Conservation (phyloP, 345 rosid genomes). For the Heritiera littoralis region DNA sequence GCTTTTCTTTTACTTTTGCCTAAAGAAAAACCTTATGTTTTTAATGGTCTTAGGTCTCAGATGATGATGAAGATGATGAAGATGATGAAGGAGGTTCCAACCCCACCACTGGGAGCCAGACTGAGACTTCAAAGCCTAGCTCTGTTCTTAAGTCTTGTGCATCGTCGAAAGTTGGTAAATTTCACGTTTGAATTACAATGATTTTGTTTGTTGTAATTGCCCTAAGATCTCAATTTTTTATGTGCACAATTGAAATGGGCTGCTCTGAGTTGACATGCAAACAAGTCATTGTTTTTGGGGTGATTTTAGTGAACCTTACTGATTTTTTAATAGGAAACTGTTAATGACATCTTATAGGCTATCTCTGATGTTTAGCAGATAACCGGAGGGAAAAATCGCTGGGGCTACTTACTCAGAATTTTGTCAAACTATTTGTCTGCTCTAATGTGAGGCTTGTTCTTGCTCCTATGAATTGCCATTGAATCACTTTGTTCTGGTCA, state of each 20-base stretch:
- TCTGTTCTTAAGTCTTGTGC: constrained; percentile 48
- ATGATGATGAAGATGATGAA: constrained; percentile 63
- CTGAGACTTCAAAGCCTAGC: constrained; percentile 44
- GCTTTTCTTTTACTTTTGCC: background rate
- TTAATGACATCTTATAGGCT: background rate
- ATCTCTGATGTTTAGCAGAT: constrained; percentile 42
- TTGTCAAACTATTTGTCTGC: constrained; percentile 83
- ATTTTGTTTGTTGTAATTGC: background rate
- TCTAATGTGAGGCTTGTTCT: constrained; percentile 53
- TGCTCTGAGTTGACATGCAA: background rate
- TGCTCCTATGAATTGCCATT: background rate
- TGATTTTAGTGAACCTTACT: background rate
- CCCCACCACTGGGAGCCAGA: constrained; percentile 65
- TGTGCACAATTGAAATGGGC: background rate
- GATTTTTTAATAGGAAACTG: background rate
- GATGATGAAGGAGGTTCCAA: constrained; percentile 61
- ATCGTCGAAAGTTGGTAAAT: constrained; percentile 48
- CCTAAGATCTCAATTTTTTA: background rate
- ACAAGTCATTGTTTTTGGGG: background rate
- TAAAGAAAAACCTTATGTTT: background rate
- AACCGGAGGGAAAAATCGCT: constrained; percentile 82
- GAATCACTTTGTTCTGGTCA: background rate
- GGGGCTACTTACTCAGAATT: constrained; percentile 85
- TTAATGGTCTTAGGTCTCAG: constrained; percentile 39
- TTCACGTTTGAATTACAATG: background rate